Base-by-base conservation (phyloP, 1,284 basidiomycete genomes). In the Blastosporella zonata region DNA sequence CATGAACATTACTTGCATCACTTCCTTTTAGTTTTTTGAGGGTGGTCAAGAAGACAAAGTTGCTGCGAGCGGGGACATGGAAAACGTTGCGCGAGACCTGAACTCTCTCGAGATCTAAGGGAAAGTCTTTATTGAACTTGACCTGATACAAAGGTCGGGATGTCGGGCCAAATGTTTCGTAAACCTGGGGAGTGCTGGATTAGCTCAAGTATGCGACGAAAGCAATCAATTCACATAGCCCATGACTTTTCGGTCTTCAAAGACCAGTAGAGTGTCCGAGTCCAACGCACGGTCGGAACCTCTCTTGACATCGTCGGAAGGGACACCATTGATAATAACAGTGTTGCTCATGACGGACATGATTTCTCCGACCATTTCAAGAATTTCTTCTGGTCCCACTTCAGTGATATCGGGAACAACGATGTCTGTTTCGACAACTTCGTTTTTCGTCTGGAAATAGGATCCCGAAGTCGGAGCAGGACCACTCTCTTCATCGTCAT, bases 141-240 rank as follows among this genome's bases (percentile, higher is more conserved):
- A 95, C 74, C 59, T 92, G 87, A 61, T 95, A 95, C 45, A 94
- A 68, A 2, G 92, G 93, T 56, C 87, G 83, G 33, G 77, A 75
- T 2, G 93, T 91, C 0, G 93, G 90, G 2, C 93, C 93, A 66
- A 95, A 95, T 0, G 92, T 94, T 67, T 95, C 93, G 59, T 84
- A 90, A 40, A 95, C 72, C 90, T 93, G 55, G 58, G 53, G 56
- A 42, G 51, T 53, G 27, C 54, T 46, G 62, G 48, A 55, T 58
- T 33, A 17, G 21, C 28, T 31, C 42, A 22, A 43, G n/a, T 17
- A 33, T 37, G 40, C 34, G 20, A 20, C 37, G 55, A 49, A 7
- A 37, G 38, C 13, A 33, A 45, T 25, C 42, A 23, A 74, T 86
- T 65, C 64, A 92, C 91, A 64, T 87, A 82, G 43, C 93, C 93